These are phyloP conservation scores for Aspergillus clavatus DNA, from an alignment of 2,329 filamentous ascomycete genomes.

Conservation along the genomic window DNA sequence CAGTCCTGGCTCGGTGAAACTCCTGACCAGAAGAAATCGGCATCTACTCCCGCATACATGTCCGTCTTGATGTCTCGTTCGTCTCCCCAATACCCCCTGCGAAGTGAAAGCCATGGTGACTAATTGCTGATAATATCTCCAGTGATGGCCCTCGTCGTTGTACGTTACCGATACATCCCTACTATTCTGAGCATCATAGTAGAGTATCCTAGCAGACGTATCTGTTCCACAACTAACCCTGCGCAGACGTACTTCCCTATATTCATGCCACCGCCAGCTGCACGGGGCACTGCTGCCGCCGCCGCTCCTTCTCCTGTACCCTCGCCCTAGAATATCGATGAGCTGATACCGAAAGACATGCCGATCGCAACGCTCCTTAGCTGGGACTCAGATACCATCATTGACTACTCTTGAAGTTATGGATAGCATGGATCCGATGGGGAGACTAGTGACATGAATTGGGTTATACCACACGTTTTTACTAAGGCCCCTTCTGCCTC, in stretches of 20 bases:
- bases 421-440: neutral
- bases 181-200: slow-evolving; percentile 6
- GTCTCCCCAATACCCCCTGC: slow-evolving; percentile 28
- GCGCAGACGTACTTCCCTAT: slow-evolving; percentile 60
- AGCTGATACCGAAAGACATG: neutral
- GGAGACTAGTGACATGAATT: neutral
- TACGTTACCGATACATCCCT: slow-evolving; percentile 27
- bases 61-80: slow-evolving; percentile 73
- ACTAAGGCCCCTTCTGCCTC: too few species aligned
- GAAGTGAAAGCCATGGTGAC: slow-evolving; percentile 4
- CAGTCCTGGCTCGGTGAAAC: slow-evolving; percentile 47
- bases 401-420: neutral
- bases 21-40: slow-evolving; percentile 52
- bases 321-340: slow-evolving; percentile 9
- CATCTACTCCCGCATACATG: slow-evolving; percentile 67
- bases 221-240: slow-evolving; percentile 8
- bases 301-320: slow-evolving; percentile 45
- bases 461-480: too few species aligned
- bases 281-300: slow-evolving; percentile 29
- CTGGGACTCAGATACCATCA: neutral
- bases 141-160: slow-evolving; percentile 58
- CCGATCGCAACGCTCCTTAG: neutral
- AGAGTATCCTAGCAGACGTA: slow-evolving; percentile 10
- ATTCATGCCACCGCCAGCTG: slow-evolving; percentile 55
- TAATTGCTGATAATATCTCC: slow-evolving; percentile 10